Percentiles rank a stretch among this genome's conserved stretches.
These are phyloP conservation scores for Jatropha podagrica DNA, from an alignment of 441 rosid genomes.

Conservation along the genomic window DNA sequence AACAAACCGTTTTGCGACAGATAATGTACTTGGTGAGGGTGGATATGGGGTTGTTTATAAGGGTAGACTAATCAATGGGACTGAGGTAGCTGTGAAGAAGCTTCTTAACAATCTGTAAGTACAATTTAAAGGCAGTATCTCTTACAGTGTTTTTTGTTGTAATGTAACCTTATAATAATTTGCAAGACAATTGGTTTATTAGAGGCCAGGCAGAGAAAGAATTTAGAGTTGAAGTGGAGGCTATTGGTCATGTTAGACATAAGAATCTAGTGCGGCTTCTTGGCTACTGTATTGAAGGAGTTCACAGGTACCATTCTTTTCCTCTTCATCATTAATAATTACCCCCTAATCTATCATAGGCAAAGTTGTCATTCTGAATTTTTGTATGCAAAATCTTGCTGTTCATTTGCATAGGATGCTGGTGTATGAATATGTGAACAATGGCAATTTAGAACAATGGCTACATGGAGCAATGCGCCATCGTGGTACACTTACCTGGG, in stretches of 20 bases:
- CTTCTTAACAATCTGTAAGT: constrained; percentile 93
- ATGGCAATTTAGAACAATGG: constrained; percentile 97
- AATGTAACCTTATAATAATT: background rate
- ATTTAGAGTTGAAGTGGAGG: constrained; percentile 91
- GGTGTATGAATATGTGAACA: constrained; percentile 92
- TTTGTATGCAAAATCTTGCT: constrained; percentile 13
- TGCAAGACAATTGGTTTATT: constrained; percentile 21
- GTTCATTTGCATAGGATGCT: constrained; percentile 46
- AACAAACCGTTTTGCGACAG: constrained; percentile 73
- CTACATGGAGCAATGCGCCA: constrained; percentile 87
- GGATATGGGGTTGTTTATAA: constrained; percentile 95
- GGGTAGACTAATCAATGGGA: constrained; percentile 83
- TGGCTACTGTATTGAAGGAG: constrained; percentile 89
- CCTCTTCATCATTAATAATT: constrained; percentile 8
- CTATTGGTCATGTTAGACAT: constrained; percentile 95
- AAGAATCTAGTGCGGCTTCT: constrained; percentile 94
- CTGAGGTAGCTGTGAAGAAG: constrained; percentile 95
- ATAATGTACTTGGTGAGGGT: constrained; percentile 94
- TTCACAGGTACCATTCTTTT: constrained; percentile 57
- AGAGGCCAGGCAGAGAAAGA: constrained; percentile 98
- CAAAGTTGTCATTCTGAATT: constrained; percentile 10
- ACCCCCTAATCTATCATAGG: background rate
- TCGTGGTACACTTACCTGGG: constrained; percentile 89
- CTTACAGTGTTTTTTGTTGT: constrained; percentile 10
- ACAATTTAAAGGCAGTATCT: constrained; percentile 14